These are phyloP conservation scores for Epichloe gansuensis DNA, from an alignment of 2,329 filamentous ascomycete species.

Conservation along the genomic window DNA sequence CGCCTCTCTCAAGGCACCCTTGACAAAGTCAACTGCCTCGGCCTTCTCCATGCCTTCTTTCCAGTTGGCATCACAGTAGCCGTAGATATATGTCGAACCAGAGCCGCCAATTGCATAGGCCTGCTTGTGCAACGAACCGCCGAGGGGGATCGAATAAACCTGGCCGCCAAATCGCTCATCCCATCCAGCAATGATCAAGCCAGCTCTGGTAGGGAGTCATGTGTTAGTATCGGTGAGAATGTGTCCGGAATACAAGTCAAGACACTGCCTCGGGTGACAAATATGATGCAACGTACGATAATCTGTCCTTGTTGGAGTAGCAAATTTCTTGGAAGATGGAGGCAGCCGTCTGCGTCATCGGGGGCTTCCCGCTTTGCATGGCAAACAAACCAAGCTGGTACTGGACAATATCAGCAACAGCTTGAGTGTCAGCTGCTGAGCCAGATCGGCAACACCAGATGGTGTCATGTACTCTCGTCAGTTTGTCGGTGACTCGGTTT, in stretches of 20 bases:
- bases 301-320: slow-evolving; percentile 89
- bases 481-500: slow-evolving; percentile 97
- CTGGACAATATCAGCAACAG: slow-evolving; percentile 93
- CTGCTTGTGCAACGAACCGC: slow-evolving; percentile 95
- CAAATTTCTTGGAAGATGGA: slow-evolving; percentile 96
- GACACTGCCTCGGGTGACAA: neutral
- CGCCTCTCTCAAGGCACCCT: slow-evolving; percentile 77
- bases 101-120: slow-evolving; percentile 91
- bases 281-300: slow-evolving; percentile 50
- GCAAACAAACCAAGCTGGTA: slow-evolving; percentile 91
- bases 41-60: slow-evolving; percentile 85
- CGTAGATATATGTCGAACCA: slow-evolving; percentile 98
- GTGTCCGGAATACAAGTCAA: neutral
- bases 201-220: slow-evolving; percentile 48
- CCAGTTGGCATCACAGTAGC: slow-evolving; percentile 96
- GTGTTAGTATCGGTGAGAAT: neutral
- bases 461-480: slow-evolving; percentile 95
- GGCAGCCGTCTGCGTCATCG: slow-evolving; percentile 89
- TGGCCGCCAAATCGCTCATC: slow-evolving; percentile 90
- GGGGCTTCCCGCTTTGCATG: slow-evolving; percentile 76
- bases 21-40: slow-evolving; percentile 86
- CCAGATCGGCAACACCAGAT: slow-evolving; percentile 99
- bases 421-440: slow-evolving; percentile 94
- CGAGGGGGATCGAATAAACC: slow-evolving; percentile 93
- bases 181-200: slow-evolving; percentile 97